Conservation (phyloP, 108 stramenopile genomes). For the Cyclotella sp. region DNA sequence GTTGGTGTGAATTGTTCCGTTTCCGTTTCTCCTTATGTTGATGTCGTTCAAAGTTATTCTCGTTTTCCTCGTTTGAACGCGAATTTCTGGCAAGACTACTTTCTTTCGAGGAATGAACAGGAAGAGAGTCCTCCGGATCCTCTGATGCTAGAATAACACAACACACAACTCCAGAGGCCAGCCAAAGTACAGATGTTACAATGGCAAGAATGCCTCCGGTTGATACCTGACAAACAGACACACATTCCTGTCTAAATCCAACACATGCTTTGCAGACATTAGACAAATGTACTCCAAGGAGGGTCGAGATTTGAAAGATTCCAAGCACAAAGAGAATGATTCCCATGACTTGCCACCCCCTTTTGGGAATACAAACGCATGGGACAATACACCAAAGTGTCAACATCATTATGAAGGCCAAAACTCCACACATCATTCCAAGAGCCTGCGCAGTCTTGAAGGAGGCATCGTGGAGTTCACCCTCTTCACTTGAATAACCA, state of each 20-base stretch:
- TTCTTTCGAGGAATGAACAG: not conserved
- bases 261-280: constrained; percentile 1
- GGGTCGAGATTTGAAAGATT: not conserved
- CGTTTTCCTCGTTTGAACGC: not conserved
- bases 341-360: not conserved
- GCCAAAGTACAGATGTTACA: not conserved
- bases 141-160: not conserved
- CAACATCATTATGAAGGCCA: not conserved
- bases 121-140: not conserved
- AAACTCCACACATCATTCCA: not conserved
- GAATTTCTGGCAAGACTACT: not conserved
- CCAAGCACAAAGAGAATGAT: not conserved
- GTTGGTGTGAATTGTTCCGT: not conserved
- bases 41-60: not conserved
- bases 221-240: not conserved
- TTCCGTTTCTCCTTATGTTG: not conserved
- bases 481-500: not conserved
- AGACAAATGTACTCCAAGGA: not conserved
- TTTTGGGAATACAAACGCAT: not conserved
- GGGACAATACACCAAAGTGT: not conserved
- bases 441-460: not conserved
- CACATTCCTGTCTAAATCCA: not conserved
- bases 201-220: not conserved
- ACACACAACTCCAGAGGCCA: not conserved
- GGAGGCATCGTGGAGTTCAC: not conserved